Evolutionary conservation across 495 filamentous ascomycete species (phyloP).

Genomic region (Aspergillus avenaceus): DNA sequence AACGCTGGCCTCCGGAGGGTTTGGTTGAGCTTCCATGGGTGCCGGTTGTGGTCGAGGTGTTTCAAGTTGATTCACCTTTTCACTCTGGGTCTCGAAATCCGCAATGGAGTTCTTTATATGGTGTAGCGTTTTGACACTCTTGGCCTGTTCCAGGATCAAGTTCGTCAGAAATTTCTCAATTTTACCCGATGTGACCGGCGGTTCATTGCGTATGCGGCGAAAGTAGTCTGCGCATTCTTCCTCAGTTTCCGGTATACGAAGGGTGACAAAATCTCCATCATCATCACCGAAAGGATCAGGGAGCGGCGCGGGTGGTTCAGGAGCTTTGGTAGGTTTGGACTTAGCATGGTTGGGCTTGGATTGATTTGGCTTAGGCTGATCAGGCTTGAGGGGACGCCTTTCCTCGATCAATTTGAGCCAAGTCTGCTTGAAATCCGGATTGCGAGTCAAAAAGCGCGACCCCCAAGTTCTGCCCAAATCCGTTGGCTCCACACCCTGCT

Average conservation of each 20-base stretch:
- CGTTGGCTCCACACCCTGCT: background rate
- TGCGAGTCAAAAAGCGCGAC: background rate
- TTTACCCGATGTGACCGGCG: background rate
- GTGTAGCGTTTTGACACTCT: background rate
- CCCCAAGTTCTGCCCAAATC: background rate
- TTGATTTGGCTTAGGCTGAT: too few species aligned
- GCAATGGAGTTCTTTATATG: background rate
- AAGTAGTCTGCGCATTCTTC: background rate
- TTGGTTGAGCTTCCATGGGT: too few species aligned
- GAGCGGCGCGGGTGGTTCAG: too few species aligned
- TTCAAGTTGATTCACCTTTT: background rate
- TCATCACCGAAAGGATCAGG: too few species aligned
- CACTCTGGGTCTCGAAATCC: background rate
- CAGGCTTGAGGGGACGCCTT: background rate
- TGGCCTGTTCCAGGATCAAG: background rate
- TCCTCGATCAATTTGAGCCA: background rate
- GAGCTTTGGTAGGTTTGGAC: too few species aligned
- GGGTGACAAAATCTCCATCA: background rate
- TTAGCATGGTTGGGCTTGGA: too few species aligned
- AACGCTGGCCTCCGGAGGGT: too few species aligned
- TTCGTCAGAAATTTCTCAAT: background rate
- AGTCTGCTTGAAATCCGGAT: background rate
- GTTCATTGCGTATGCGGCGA: background rate
- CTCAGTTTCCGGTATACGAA: background rate
- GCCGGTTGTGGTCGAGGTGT: too few species aligned